phyloP scores from a whole-genome alignment of 2,329 filamentous ascomycete species.

The Rutstroemia sydowiana region DNA sequence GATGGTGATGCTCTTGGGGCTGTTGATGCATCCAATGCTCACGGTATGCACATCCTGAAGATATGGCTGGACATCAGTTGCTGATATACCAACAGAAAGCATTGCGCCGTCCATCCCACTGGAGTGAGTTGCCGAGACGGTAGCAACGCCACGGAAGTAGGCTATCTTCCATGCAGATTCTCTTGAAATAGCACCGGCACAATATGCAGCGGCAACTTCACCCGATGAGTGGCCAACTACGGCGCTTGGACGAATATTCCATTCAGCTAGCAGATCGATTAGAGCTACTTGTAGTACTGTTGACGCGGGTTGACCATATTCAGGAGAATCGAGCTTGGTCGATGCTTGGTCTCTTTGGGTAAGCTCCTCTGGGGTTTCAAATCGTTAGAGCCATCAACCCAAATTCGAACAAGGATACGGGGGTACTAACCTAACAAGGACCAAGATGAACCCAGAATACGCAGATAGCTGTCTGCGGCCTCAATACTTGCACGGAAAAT shows the following conservation, averaged over 20 bases:
- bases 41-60: not conserved
- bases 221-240: slow-evolving; percentile 40
- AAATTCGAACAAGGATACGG: too few species aligned
- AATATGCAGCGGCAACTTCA: slow-evolving; percentile 33
- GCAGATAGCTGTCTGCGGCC: not conserved
- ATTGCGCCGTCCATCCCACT: not conserved
- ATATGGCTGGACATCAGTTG: not conserved
- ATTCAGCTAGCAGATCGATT: slow-evolving; percentile 35
- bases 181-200: slow-evolving; percentile 26
- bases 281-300: slow-evolving; percentile 41
- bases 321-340: too few species aligned
- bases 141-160: not conserved
- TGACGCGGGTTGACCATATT: slow-evolving; percentile 33
- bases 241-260: slow-evolving; percentile 31
- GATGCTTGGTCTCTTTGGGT: too few species aligned
- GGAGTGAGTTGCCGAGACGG: not conserved
- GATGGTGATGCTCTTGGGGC: slow-evolving; percentile 20
- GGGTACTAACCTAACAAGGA: not conserved
- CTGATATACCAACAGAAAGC: slow-evolving; percentile 1
- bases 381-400: too few species aligned
- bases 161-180: slow-evolving; percentile 2
- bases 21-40: slow-evolving; percentile 29
- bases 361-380: too few species aligned
- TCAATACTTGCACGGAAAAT: slow-evolving; percentile 3
- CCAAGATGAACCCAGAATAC: not conserved